Percentiles rank a stretch among this genome's conserved stretches.
phyloP scores from a whole-genome alignment of 768 basidiomycete genomes.

The Cystofilobasidium macerans region DNA sequence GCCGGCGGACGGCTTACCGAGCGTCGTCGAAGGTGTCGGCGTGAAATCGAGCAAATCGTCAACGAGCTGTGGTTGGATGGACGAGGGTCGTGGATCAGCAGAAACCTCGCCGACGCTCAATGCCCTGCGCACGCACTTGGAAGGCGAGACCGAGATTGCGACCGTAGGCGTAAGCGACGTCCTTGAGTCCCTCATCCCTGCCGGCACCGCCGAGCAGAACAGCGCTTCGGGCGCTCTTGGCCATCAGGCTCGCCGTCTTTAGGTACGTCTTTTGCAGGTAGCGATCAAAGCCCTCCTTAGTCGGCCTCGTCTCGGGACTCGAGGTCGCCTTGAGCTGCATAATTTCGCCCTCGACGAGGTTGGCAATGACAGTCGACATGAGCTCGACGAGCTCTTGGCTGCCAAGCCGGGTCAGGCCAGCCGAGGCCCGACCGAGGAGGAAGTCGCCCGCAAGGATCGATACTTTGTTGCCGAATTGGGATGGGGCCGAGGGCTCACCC shows the following conservation, averaged over 20 bases:
- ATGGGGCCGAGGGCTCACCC: conserved; percentile 55
- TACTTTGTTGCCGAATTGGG: conserved; percentile 81
- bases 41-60: conserved; percentile 86
- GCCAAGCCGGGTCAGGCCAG: conserved; percentile 75
- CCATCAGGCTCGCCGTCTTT: conserved; percentile 83
- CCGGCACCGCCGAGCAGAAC: conserved; percentile 75
- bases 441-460: conserved; percentile 92
- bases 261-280: conserved; percentile 90
- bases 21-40: conserved; percentile 53
- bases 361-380: conserved; percentile 79
- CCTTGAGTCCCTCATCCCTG: conserved; percentile 65
- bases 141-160: conserved; percentile 89
- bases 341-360: conserved; percentile 94
- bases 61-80: conserved; percentile 53
- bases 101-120: background rate
- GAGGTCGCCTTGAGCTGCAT: conserved; percentile 50
- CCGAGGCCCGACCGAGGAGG: conserved; percentile 77
- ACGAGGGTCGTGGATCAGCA: too few relatives aligned
- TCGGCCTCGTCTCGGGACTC: conserved; percentile 29
- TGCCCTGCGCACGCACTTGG: conserved; percentile 62
- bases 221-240: conserved; percentile 70
- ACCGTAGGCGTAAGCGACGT: conserved; percentile 81
- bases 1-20: conserved; percentile 78
- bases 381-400: conserved; percentile 85
- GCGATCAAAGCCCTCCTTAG: conserved; percentile 41